Evolutionary conservation across 768 basidiomycete species (phyloP).

Genomic region (Lactarius trivialis): DNA sequence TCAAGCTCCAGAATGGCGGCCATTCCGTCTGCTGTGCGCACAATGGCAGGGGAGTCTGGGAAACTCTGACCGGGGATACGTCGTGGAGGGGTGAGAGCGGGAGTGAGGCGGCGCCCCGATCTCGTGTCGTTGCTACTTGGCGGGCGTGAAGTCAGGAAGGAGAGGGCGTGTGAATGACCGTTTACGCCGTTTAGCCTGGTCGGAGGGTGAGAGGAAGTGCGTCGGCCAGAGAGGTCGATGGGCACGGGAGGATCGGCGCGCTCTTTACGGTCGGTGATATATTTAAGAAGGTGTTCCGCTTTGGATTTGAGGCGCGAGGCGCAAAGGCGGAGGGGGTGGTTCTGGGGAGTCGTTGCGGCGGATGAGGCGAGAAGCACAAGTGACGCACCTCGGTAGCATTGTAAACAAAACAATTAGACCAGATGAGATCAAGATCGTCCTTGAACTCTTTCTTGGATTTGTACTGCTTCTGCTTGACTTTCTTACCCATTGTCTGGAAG

Average conservation of each 20-base stretch:
- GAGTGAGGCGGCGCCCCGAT: slow-evolving; percentile 11
- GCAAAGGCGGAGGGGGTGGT: slow-evolving; percentile 80
- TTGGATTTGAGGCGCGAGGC: slow-evolving; percentile 77
- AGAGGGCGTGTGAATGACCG: slow-evolving; percentile 37
- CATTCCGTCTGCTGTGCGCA: slow-evolving; percentile 75
- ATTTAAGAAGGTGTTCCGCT: slow-evolving; percentile 77
- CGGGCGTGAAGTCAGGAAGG: slow-evolving; percentile 34
- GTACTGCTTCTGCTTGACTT: slow-evolving; percentile 87
- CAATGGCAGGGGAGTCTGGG: slow-evolving; percentile 58
- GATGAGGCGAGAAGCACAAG: background rate
- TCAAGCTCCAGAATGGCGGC: slow-evolving; percentile 55
- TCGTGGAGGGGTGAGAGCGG: slow-evolving; percentile 25
- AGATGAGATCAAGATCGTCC: slow-evolving; percentile 92
- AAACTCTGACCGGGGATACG: slow-evolving; percentile 45
- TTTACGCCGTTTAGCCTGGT: slow-evolving; percentile 34
- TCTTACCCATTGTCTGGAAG: slow-evolving; percentile 84
- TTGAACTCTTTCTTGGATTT: slow-evolving; percentile 92
- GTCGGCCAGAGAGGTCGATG: slow-evolving; percentile 29
- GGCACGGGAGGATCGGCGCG: slow-evolving; percentile 67
- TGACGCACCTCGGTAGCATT: slow-evolving; percentile 82
- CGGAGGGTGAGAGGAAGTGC: slow-evolving; percentile 31
- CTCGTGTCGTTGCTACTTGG: slow-evolving; percentile 23
- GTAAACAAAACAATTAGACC: slow-evolving; percentile 91
- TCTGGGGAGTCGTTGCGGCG: slow-evolving; percentile 38
- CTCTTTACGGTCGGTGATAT: slow-evolving; percentile 86